These are phyloP conservation scores for Pseudovirgaria hyperparasitica DNA, from an alignment of 2,329 filamentous ascomycete species.

Conservation along the genomic window DNA sequence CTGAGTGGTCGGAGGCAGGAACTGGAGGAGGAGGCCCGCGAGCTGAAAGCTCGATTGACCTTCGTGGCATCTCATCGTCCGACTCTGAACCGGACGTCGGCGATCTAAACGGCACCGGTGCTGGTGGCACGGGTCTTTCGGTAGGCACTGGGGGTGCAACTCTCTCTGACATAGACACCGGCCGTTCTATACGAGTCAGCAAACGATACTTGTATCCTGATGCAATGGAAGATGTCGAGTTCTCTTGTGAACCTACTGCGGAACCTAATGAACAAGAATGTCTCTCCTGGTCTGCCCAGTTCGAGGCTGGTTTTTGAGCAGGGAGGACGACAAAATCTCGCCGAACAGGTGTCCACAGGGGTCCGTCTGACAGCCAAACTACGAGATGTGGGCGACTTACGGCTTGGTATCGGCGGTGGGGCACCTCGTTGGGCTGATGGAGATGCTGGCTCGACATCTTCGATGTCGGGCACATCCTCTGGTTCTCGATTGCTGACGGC, in stretches of 20 bases:
- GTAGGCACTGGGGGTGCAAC: no score
- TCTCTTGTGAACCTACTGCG: conserved; percentile 21
- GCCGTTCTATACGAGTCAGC: conserved; percentile 25
- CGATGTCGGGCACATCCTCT: conserved; percentile 41
- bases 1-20: conserved; percentile 15
- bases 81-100: conserved; percentile 72
- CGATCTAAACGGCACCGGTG: conserved; percentile 42
- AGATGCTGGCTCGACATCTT: conserved; percentile 35
- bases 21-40: conserved; percentile 22
- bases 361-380: conserved; percentile 21
- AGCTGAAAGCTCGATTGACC: conserved; percentile 15
- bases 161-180: no score
- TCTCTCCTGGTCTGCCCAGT: background rate
- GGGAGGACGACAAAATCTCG: no score
- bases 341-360: no score
- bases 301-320: background rate
- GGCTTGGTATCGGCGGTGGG: conserved; percentile 35
- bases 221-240: no score
- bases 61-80: conserved; percentile 59
- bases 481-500: conserved; percentile 29
- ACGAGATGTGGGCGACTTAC: conserved; percentile 33
- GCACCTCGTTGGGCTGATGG: conserved; percentile 23
- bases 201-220: no score
- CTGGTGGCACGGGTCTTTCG: conserved; percentile 18
- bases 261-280: conserved; percentile 22